phyloP scores from a whole-genome alignment of 306 rosid species.

The Adenanthera pavonina region DNA sequence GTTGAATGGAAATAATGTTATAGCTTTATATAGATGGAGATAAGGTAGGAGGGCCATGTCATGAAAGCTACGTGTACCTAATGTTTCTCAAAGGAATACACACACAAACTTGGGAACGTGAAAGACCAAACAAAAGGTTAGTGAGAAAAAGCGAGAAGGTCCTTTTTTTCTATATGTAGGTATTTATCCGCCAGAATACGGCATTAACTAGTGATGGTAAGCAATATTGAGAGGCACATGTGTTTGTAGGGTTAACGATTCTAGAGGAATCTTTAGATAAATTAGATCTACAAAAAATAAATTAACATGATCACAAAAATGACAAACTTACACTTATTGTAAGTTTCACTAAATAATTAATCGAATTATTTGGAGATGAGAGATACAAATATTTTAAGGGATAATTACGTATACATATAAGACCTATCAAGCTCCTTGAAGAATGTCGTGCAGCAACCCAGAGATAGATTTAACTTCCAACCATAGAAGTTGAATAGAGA shows the following conservation, averaged over 20 bases:
- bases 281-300: too few species aligned
- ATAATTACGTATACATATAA: too few species aligned
- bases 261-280: neutral
- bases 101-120: conserved; percentile 39
- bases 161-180: conserved; percentile 14
- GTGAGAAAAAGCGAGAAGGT: conserved; percentile 39
- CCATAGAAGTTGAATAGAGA: neutral
- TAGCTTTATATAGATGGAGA: conserved; percentile 30
- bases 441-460: too few species aligned
- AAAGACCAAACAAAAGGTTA: conserved; percentile 30
- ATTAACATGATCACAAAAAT: too few species aligned
- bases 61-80: conserved; percentile 59
- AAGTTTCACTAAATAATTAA: too few species aligned
- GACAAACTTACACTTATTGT: too few species aligned
- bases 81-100: conserved; percentile 43
- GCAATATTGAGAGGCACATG: conserved; percentile 23
- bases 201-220: conserved; percentile 41
- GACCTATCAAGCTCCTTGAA: too few species aligned
- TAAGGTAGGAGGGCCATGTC: conserved; percentile 35
- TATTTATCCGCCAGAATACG: conserved; percentile 46
- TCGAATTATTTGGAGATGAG: too few species aligned
- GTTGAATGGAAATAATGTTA: neutral
- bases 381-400: too few species aligned
- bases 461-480: too few species aligned
- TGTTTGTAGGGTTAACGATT: conserved; percentile 26